These are phyloP conservation scores for Betula pendula DNA, from an alignment of 306 rosid genomes.

Conservation along the genomic window DNA sequence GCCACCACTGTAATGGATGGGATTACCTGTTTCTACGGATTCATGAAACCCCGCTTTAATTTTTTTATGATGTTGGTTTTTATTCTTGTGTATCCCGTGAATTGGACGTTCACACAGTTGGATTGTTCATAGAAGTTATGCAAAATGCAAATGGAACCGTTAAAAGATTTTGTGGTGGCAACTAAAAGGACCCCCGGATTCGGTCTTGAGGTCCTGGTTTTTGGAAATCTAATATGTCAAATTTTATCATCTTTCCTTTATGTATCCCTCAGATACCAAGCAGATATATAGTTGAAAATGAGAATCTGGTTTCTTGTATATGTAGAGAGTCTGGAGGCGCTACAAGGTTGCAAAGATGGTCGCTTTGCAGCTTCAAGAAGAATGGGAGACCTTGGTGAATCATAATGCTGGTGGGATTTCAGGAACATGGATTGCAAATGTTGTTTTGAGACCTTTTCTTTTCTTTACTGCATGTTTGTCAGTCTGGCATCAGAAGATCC, in stretches of 20 bases:
- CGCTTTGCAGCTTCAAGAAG: constrained; percentile 66
- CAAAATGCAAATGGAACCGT: background rate
- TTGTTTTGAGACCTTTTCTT: constrained; percentile 79
- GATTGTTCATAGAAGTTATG: background rate
- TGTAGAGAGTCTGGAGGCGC: constrained; percentile 91
- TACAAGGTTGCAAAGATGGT: constrained; percentile 51
- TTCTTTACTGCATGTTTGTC: constrained; percentile 60
- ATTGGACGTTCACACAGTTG: background rate
- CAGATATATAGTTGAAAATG: constrained; percentile 6
- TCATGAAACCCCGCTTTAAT: background rate
- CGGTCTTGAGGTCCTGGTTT: constrained; percentile 7
- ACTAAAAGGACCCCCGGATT: background rate
- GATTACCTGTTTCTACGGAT: background rate
- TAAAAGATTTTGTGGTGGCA: background rate
- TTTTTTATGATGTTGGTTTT: background rate
- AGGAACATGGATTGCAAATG: constrained; percentile 52
- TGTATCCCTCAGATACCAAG: constrained; percentile 18
- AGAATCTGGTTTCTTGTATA: constrained; percentile 20
- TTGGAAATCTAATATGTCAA: constrained; percentile 7
- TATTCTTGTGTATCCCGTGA: background rate
- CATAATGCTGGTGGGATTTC: constrained; percentile 41
- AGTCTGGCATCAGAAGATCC: constrained; percentile 41
- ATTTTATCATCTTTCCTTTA: constrained; percentile 3
- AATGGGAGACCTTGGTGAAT: constrained; percentile 70
- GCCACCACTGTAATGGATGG: background rate